These are phyloP conservation scores for Diaporthe helianthi DNA, from an alignment of 2,329 filamentous ascomycete genomes.

Conservation along the genomic window DNA sequence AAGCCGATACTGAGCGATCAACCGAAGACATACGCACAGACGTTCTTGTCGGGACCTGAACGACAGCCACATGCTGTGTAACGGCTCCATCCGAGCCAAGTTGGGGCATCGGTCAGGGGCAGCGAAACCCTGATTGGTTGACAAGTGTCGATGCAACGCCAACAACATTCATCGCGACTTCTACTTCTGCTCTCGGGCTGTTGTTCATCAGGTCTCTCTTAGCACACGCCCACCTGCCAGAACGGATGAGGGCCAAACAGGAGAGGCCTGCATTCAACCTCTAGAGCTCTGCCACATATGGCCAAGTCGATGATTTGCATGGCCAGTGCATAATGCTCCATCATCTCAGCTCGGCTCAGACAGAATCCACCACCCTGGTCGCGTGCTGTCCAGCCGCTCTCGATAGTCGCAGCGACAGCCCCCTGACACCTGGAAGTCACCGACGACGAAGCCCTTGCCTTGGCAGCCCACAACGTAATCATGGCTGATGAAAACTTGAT, in stretches of 20 bases:
- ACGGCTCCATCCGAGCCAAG: conserved; percentile 12
- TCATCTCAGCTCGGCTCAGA: background rate
- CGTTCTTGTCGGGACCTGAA: background rate
- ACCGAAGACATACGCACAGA: conserved; percentile 5
- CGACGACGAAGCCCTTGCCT: background rate
- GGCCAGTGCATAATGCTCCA: background rate
- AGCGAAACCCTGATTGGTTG: conserved; percentile 1
- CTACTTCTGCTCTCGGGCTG: conserved; percentile 15
- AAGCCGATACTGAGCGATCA: background rate
- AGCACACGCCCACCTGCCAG: background rate
- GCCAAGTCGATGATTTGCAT: background rate
- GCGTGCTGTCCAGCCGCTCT: background rate
- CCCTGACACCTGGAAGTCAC: too few species aligned
- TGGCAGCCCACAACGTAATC: background rate
- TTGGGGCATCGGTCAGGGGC: conserved; percentile 23
- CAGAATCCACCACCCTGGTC: background rate
- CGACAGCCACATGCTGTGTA: background rate
- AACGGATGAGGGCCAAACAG: background rate
- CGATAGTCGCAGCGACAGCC: background rate
- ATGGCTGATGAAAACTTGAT: conserved; percentile 43
- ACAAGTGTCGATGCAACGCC: background rate
- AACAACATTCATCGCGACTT: conserved; percentile 26
- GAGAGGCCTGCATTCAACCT: background rate
- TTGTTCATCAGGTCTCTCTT: too few species aligned
- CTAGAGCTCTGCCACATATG: background rate